phyloP scores from a whole-genome alignment of 192 early-diverging fungal species.

The Linnemannia hyalina region DNA sequence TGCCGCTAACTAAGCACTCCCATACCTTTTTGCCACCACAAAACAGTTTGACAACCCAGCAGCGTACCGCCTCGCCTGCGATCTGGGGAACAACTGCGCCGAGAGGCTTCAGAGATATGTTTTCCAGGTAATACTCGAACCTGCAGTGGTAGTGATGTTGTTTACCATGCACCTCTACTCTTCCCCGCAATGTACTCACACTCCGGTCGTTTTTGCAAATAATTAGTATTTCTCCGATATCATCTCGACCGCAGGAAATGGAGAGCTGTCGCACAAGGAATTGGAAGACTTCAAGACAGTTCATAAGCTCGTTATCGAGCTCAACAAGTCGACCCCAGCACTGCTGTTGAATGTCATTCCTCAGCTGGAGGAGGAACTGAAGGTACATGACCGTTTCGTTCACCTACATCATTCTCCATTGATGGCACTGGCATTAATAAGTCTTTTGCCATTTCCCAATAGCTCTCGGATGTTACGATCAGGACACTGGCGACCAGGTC shows the following conservation, averaged over 20 bases:
- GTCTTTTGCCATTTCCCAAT: background rate
- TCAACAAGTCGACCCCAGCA: conserved; percentile 80
- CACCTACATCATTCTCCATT: background rate
- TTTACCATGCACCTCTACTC: background rate
- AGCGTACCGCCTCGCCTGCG: conserved; percentile 82
- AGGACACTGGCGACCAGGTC: conserved; percentile 82
- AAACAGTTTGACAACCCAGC: conserved; percentile 70
- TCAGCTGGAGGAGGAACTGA: conserved; percentile 92
- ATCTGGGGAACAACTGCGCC: conserved; percentile 79
- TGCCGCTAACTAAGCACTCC: background rate
- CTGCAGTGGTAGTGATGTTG: no score
- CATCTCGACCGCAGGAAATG: conserved; percentile 69
- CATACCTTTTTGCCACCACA: background rate
- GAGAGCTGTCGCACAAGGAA: conserved; percentile 60
- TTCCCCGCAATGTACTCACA: background rate
- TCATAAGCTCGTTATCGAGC: conserved; percentile 86
- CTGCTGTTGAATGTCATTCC: conserved; percentile 93
- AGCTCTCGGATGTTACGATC: conserved; percentile 82
- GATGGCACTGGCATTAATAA: background rate
- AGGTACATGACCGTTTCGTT: conserved; percentile 50
- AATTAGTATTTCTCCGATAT: conserved; percentile 87
- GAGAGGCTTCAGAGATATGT: conserved; percentile 93
- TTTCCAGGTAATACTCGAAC: conserved; percentile 71
- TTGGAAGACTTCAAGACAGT: conserved; percentile 72
- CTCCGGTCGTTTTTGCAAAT: background rate